phyloP scores from a whole-genome alignment of 352 stramenopile species.

The Globisporangium acanthophoron region DNA sequence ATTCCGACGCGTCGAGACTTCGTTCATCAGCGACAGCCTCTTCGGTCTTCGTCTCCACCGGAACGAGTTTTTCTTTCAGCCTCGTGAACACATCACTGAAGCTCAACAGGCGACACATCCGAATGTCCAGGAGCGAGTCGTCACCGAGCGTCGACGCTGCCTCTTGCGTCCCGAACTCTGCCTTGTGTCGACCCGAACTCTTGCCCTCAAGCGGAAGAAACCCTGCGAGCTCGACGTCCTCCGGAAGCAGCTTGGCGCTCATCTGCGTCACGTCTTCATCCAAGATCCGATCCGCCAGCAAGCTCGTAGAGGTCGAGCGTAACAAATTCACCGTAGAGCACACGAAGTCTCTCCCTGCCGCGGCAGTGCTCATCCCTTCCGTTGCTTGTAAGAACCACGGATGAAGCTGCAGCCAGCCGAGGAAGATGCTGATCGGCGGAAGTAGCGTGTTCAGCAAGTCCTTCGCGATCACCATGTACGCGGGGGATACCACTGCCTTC shows the following conservation, averaged over 20 bases:
- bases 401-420: constrained; percentile 39
- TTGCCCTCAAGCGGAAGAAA: constrained; percentile 27
- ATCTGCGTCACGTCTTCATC: constrained; percentile 9
- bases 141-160: neutral
- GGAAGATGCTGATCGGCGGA: constrained; percentile 27
- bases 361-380: neutral
- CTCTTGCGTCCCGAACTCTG: neutral
- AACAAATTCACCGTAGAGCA: constrained; percentile 9
- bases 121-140: constrained; percentile 13
- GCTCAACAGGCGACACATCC: constrained; percentile 18
- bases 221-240: constrained; percentile 33
- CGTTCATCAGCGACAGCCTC: neutral
- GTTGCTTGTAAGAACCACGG: constrained; percentile 16
- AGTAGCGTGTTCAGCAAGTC: constrained; percentile 30
- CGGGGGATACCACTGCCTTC: constrained; percentile 4
- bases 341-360: constrained; percentile 8
- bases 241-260: constrained; percentile 16
- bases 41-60: neutral
- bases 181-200: neutral
- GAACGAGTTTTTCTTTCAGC: constrained; percentile 2
- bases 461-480: constrained; percentile 8
- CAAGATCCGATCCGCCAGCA: constrained; percentile 13
- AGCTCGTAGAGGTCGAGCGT: constrained; percentile 11
- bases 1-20: neutral
- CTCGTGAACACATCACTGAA: constrained; percentile 9